Percentiles rank a stretch among this genome's conserved stretches.
These are phyloP conservation scores for Eragrostis tef DNA, from an alignment of 202 grass and related monocot species.

Conservation along the genomic window DNA sequence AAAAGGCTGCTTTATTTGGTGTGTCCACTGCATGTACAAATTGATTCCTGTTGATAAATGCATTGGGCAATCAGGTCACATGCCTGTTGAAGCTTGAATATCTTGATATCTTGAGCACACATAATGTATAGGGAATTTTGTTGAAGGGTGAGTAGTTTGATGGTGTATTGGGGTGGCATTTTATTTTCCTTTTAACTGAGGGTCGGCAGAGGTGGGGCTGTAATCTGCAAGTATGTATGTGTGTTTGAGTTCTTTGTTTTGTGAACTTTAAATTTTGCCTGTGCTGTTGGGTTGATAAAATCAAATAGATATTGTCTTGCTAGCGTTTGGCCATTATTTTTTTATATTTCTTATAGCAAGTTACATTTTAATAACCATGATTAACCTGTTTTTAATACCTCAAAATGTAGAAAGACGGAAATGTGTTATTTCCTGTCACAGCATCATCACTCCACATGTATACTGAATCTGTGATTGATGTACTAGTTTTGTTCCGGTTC, in stretches of 20 bases:
- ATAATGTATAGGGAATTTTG: neutral
- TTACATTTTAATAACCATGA: neutral
- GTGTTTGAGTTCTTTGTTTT: neutral
- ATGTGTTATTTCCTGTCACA: neutral
- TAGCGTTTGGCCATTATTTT: neutral
- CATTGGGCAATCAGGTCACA: neutral
- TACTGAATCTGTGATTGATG: neutral
- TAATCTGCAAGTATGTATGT: no score
- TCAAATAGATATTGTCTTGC: neutral
- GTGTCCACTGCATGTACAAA: neutral
- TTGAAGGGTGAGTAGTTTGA: neutral
- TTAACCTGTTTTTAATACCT: neutral
- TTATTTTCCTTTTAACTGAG: neutral
- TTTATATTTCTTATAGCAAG: neutral
- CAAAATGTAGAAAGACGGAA: neutral
- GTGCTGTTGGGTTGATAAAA: neutral
- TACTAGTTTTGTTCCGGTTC: neutral
- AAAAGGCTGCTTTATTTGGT: neutral
- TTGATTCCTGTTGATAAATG: neutral
- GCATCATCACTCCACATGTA: neutral
- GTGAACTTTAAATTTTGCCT: neutral
- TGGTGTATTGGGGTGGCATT: neutral
- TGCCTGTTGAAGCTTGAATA: neutral
- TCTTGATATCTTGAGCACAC: neutral
- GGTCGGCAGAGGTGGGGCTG: no score